phyloP scores from a whole-genome alignment of 1,139 yeast genomes.

The Geotrichum bryndzae region DNA sequence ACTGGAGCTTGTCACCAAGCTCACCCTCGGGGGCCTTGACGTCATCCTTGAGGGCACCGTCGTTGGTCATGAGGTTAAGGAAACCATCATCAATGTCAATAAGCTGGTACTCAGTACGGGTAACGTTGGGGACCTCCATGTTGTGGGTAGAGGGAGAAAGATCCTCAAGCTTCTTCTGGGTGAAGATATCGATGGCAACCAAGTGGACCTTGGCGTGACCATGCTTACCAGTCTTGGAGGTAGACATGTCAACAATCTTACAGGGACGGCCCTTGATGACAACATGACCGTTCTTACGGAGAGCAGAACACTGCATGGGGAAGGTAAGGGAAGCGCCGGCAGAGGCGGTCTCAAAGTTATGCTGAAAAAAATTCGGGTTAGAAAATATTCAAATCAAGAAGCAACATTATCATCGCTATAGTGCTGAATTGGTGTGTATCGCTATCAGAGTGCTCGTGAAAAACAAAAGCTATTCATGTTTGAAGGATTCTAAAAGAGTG shows the following conservation, averaged over 20 bases:
- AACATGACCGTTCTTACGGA: slow-evolving; percentile 99
- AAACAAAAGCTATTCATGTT: neutral
- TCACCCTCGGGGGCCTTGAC: slow-evolving; percentile 98
- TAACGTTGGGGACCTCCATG: slow-evolving; percentile 98
- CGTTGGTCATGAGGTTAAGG: slow-evolving; percentile 93
- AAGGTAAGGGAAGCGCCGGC: slow-evolving; percentile 98
- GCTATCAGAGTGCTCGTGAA: neutral
- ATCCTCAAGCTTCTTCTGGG: slow-evolving; percentile 99
- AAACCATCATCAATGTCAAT: slow-evolving; percentile 97
- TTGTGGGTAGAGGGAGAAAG: slow-evolving; percentile 99
- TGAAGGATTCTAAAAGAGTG: neutral
- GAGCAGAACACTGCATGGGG: slow-evolving; percentile 99
- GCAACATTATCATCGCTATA: neutral
- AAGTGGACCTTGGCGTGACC: slow-evolving; percentile 99
- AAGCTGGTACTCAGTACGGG: slow-evolving; percentile 92
- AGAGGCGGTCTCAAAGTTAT: slow-evolving; percentile 94
- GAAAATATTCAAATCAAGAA: neutral
- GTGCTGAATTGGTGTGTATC: neutral
- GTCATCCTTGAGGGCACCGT: slow-evolving; percentile 98
- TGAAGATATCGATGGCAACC: slow-evolving; percentile 98
- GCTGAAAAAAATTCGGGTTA: slow-evolving; percentile 39
- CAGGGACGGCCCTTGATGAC: slow-evolving; percentile 99
- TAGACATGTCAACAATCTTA: slow-evolving; percentile 99
- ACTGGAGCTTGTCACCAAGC: slow-evolving; percentile 84
- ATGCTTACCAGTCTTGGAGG: slow-evolving; percentile 99